Evolutionary conservation across 495 filamentous ascomycete genomes (phyloP).

Genomic region (Daldinia grandis): DNA sequence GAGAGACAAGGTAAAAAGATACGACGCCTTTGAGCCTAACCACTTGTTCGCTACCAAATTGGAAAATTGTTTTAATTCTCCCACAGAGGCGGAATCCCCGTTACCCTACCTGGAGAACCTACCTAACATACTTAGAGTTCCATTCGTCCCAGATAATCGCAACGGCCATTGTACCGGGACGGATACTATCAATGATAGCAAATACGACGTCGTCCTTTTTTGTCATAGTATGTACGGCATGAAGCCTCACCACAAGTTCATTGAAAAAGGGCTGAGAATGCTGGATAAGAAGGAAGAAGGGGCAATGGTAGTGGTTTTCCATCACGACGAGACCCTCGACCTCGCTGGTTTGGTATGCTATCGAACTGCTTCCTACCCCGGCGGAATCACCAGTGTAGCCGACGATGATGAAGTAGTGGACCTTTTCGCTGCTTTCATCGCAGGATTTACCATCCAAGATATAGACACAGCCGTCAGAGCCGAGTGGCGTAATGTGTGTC

Average conservation of each 20-base stretch:
- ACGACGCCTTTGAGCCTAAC: constrained; percentile 67
- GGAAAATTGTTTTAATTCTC: constrained; percentile 57
- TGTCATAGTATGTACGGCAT: constrained; percentile 73
- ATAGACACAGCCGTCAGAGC: constrained; percentile 47
- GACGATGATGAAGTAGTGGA: constrained; percentile 62
- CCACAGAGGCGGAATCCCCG: constrained; percentile 48
- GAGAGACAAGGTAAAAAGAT: constrained; percentile 59
- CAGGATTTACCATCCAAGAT: constrained; percentile 57
- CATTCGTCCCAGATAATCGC: constrained; percentile 53
- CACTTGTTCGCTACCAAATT: constrained; percentile 57
- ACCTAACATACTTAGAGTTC: constrained; percentile 55
- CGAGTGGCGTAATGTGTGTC: constrained; percentile 63
- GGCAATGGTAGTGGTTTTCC: constrained; percentile 64
- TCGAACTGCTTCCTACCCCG: constrained; percentile 60
- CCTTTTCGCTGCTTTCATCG: constrained; percentile 62
- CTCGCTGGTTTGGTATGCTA: constrained; percentile 62
- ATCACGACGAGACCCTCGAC: constrained; percentile 57
- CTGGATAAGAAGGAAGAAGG: constrained; percentile 56
- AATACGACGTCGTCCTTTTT: constrained; percentile 67
- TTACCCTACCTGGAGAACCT: constrained; percentile 58
- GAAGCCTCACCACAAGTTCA: constrained; percentile 58
- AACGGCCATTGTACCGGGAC: constrained; percentile 42
- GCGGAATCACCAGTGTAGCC: constrained; percentile 56
- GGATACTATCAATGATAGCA: constrained; percentile 47
- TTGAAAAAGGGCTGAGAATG: constrained; percentile 61